These are phyloP conservation scores for Centella asiatica DNA, from an alignment of 129 eudicot genomes.

Conservation along the genomic window DNA sequence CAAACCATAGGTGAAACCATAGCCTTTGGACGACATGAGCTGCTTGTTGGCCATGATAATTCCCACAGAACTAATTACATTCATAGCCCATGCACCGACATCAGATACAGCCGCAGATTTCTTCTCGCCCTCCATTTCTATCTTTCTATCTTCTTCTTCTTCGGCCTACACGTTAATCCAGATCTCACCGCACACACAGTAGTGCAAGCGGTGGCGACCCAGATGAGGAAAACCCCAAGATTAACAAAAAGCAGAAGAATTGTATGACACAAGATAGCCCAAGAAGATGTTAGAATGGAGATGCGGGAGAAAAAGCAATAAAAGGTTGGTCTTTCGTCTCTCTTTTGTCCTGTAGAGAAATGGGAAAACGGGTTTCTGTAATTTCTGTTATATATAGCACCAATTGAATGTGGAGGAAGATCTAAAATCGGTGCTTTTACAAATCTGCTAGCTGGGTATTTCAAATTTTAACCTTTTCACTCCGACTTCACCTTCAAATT, in stretches of 20 bases:
- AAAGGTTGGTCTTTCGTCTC: neutral
- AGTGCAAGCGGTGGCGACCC: neutral
- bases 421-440: neutral
- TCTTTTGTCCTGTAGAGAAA: neutral
- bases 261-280: neutral
- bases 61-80: conserved; percentile 81
- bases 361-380: neutral
- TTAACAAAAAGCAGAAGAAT: neutral
- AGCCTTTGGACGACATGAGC: conserved; percentile 75
- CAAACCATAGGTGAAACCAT: conserved; percentile 62
- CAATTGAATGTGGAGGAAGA: neutral
- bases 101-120: conserved; percentile 57
- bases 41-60: conserved; percentile 93
- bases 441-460: neutral
- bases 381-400: neutral
- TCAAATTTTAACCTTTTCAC: neutral
- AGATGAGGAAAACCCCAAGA: neutral
- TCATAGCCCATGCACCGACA: conserved; percentile 95
- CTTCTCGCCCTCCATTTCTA: conserved; percentile 59
- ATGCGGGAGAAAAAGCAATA: neutral
- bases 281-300: neutral
- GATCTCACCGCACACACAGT: neutral
- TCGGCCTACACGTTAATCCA: neutral
- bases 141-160: too few relatives aligned
- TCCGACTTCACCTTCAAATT: neutral